A percentile compares a stretch with the other conserved stretches of the same genome.
Conservation (phyloP, 306 rosid genomes). For the Glycine tomentella region DNA sequence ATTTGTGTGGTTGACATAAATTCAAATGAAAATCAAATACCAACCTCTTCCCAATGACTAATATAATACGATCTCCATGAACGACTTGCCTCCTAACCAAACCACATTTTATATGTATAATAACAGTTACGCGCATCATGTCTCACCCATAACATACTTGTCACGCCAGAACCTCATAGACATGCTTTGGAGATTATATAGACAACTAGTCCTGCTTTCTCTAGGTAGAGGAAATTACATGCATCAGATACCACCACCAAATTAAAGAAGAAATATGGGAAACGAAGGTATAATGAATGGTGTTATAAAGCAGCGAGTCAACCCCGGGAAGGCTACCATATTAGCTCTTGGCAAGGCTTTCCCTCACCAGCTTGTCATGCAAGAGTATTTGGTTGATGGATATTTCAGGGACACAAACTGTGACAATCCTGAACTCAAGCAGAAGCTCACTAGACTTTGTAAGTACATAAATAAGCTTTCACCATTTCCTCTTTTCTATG, state of each 20-base stretch:
- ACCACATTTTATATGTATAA: not conserved
- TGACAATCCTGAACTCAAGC: constrained; percentile 82
- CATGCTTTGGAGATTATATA: constrained; percentile 53
- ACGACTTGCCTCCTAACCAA: constrained; percentile 68
- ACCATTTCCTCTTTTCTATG: too few species aligned
- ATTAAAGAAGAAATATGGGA: constrained; percentile 63
- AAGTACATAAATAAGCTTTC: constrained; percentile 21
- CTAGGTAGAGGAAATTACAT: not conserved
- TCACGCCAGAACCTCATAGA: constrained; percentile 17
- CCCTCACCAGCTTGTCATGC: constrained; percentile 95
- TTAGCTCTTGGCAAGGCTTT: constrained; percentile 95
- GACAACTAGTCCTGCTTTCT: constrained; percentile 29
- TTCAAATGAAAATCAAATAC: constrained; percentile 21
- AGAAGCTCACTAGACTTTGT: constrained; percentile 86
- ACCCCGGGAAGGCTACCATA: constrained; percentile 73
- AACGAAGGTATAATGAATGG: constrained; percentile 43
- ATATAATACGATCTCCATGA: constrained; percentile 54
- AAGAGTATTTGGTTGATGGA: constrained; percentile 89
- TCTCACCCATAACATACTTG: constrained; percentile 44
- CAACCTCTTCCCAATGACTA: constrained; percentile 51
- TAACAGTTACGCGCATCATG: constrained; percentile 39
- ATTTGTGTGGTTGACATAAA: too few species aligned
- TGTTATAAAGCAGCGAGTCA: constrained; percentile 52
- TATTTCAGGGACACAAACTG: constrained; percentile 90
- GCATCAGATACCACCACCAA: not conserved